Base-by-base conservation (phyloP, 1,284 basidiomycete species). In the Ceratobasidium theobromae region DNA sequence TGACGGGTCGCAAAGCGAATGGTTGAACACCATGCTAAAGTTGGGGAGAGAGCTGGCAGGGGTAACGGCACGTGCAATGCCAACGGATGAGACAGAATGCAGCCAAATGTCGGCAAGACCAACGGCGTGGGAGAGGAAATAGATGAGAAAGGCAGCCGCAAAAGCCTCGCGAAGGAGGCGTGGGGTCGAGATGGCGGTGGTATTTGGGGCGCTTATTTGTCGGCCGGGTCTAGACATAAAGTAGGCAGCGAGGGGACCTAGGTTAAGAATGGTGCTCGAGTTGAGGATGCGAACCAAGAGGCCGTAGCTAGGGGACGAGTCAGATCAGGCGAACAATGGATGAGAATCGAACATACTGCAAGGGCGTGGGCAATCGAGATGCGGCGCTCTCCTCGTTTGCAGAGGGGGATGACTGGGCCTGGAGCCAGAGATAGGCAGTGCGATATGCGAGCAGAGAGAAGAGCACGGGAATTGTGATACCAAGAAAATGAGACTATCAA, bases 231-330 rank as follows among this genome's bases (percentile, higher is more conserved):
- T 45, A 23, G 57, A 46, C 11, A 62, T 25, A 27, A 62, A 62
- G 25, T 62, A 62, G 4, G 46, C 57, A 21, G 46, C 46, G 2
- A 45, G 48, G 4, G 53, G 53, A n/a, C 65, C 53, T 12, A 57
- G 65, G 23, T 53, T 53, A 21, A 67, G 65, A 54, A 67, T 67
- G 46, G 35, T 57, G 53, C 65, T 67, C 25, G 65, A 58, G 30
- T 67, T 67, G 33, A 62, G 46, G 21, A 62, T 62, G 6, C 57
- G 57, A 23, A 62, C 57, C 21, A 62, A 46, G 8, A 62, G 57
- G 21, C 57, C 57, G 57, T 62, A 62, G 32, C 57, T 62, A 57
- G 27, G 46, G 18, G 5, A n/a, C n/a, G 11, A 23, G 33, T 38
- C 28, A 28, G 33, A 30, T n/a, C n/a, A 62, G 28, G 1, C 1